phyloP scores from a whole-genome alignment of 805 yeast species.

The Pichia paraexigua region DNA sequence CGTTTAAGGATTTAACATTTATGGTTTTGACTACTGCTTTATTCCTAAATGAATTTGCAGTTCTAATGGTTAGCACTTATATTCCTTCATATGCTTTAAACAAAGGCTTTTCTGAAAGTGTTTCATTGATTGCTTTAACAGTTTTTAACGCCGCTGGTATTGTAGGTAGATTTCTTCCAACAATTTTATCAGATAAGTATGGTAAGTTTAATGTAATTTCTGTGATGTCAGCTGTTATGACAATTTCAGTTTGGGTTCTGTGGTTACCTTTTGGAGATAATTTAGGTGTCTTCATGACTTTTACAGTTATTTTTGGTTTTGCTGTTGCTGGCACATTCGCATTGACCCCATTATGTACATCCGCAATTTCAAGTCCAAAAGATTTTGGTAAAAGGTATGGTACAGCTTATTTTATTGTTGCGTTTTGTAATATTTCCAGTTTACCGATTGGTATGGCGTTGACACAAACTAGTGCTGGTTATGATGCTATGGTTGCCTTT shows the following conservation, averaged over 20 bases:
- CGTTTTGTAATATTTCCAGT: slow-evolving; percentile 37
- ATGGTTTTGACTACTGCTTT: slow-evolving; percentile 33
- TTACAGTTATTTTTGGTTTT: slow-evolving; percentile 50
- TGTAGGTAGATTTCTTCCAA: slow-evolving; percentile 39
- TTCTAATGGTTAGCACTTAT: slow-evolving; percentile 46
- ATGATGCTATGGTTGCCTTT: slow-evolving; percentile 26
- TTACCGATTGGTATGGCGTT: slow-evolving; percentile 37
- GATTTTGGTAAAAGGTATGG: slow-evolving; percentile 69
- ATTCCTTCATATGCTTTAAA: slow-evolving; percentile 49
- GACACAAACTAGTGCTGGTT: slow-evolving; percentile 25
- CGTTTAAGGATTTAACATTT: slow-evolving; percentile 37
- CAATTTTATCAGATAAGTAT: slow-evolving; percentile 34
- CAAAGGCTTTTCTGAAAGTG: slow-evolving; percentile 37
- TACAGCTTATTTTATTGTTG: slow-evolving; percentile 47
- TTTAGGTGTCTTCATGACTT: slow-evolving; percentile 38
- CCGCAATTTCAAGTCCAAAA: slow-evolving; percentile 52
- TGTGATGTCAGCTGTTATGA: slow-evolving; percentile 31
- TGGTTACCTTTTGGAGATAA: slow-evolving; percentile 60
- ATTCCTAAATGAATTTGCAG: slow-evolving; percentile 43
- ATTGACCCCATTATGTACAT: slow-evolving; percentile 62
- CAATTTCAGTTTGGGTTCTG: slow-evolving; percentile 39
- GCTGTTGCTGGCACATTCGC: slow-evolving; percentile 55
- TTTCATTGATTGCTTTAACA: slow-evolving; percentile 36
- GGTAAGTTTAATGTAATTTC: slow-evolving; percentile 39
- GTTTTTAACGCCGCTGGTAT: slow-evolving; percentile 37